Evolutionary conservation across 106 monocot genomes (phyloP).

Genomic region (Chionographis japonica): DNA sequence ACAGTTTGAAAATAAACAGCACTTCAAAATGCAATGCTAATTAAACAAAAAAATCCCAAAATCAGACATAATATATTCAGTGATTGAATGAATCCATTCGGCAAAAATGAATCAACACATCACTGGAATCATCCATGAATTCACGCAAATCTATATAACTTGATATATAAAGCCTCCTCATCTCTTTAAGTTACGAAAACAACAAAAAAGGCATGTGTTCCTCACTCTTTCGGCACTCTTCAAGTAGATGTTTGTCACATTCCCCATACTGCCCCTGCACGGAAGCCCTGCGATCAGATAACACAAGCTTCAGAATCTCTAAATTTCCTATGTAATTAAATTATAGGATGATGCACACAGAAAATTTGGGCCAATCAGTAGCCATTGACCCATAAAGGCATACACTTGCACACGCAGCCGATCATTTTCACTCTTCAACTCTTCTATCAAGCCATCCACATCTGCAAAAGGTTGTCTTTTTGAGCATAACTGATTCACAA

Average conservation of each 20-base stretch:
- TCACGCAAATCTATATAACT: background rate
- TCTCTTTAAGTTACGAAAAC: background rate
- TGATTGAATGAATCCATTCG: no score
- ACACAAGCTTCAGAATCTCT: background rate
- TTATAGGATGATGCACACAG: background rate
- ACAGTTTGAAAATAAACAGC: background rate
- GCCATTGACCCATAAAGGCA: background rate
- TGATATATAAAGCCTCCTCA: background rate
- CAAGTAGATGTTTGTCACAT: slow-evolving; percentile 26
- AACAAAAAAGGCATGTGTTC: background rate
- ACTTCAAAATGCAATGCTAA: no score
- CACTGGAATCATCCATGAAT: no score
- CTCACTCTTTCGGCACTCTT: slow-evolving; percentile 42
- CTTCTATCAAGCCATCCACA: slow-evolving; percentile 27
- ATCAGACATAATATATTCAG: no score
- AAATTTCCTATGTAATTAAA: background rate
- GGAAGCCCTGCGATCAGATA: slow-evolving; percentile 23
- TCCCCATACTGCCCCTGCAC: slow-evolving; percentile 23
- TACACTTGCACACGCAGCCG: slow-evolving; percentile 29
- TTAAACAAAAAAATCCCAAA: no score
- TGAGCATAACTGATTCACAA: background rate
- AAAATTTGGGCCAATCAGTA: background rate
- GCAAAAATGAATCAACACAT: no score
- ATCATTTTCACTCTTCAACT: slow-evolving; percentile 34
- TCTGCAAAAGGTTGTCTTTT: slow-evolving; percentile 13